Percentiles rank a stretch among this genome's conserved stretches.
These are phyloP conservation scores for Parietichytrium sp. DNA, from an alignment of 108 stramenopile genomes.

Conservation along the genomic window DNA sequence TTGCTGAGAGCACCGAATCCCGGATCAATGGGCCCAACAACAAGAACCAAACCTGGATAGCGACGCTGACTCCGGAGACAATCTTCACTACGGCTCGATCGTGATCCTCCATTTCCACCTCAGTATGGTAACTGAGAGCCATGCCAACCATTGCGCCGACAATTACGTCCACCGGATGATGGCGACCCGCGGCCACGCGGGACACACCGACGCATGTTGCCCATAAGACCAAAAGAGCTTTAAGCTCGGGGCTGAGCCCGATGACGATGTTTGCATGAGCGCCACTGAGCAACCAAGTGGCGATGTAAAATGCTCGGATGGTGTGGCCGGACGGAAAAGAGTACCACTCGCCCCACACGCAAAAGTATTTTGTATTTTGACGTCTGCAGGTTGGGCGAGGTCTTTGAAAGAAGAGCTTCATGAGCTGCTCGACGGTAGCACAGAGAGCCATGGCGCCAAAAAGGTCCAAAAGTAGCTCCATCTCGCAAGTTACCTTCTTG, in stretches of 20 bases:
- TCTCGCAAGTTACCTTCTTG: neutral
- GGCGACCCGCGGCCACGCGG: constrained; percentile 34
- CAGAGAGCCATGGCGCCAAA: constrained; percentile 15
- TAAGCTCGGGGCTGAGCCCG: neutral
- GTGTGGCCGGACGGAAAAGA: constrained; percentile 44
- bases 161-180: constrained; percentile 40
- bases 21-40: neutral
- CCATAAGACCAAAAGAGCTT: neutral
- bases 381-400: constrained; percentile 8
- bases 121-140: neutral
- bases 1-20: neutral
- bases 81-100: neutral
- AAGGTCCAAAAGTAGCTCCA: constrained; percentile 29
- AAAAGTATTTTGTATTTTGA: neutral
- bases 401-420: constrained; percentile 39
- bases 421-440: neutral
- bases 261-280: neutral
- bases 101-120: neutral
- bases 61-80: neutral
- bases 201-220: constrained; percentile 33
- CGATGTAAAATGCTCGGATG: constrained; percentile 23
- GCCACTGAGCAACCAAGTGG: constrained; percentile 34
- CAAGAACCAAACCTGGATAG: constrained; percentile 19
- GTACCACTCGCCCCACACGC: constrained; percentile 39
- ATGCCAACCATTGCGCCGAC: constrained; percentile 34